phyloP scores from a whole-genome alignment of 345 rosid species.

The Bretschneidera sinensis region DNA sequence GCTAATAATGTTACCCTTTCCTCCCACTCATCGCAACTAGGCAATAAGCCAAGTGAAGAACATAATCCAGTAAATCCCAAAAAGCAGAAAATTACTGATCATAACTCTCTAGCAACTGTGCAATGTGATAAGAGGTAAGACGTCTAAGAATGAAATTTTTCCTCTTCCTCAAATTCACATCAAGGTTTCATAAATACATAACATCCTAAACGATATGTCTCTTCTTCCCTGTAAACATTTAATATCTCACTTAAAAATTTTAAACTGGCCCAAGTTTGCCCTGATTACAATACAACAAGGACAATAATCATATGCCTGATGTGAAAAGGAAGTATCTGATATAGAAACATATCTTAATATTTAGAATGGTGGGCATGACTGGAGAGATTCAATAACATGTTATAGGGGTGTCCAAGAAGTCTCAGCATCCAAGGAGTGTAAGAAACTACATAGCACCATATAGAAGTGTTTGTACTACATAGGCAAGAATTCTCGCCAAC shows the following conservation, averaged over 20 bases:
- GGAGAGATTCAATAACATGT: background rate
- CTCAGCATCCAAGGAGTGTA: no score
- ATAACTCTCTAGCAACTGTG: background rate
- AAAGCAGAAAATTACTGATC: background rate
- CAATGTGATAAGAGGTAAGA: background rate
- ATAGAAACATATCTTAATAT: no score
- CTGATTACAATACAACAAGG: background rate
- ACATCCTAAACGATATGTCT: background rate
- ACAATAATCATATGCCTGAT: background rate
- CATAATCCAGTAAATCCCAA: no score
- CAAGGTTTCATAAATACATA: background rate
- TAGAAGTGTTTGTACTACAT: no score
- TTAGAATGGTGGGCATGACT: background rate
- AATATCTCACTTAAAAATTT: no score
- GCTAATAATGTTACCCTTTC: no score
- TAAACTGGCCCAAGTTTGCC: no score
- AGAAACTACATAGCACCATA: no score
- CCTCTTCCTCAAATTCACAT: background rate
- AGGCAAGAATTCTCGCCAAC: background rate
- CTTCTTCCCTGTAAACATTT: background rate
- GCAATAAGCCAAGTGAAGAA: no score
- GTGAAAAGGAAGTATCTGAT: background rate
- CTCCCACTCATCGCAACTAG: no score
- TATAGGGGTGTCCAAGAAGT: background rate
- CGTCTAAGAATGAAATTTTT: background rate